Conservation (phyloP, 768 basidiomycete genomes). For the Nevesoporus exiguus region DNA sequence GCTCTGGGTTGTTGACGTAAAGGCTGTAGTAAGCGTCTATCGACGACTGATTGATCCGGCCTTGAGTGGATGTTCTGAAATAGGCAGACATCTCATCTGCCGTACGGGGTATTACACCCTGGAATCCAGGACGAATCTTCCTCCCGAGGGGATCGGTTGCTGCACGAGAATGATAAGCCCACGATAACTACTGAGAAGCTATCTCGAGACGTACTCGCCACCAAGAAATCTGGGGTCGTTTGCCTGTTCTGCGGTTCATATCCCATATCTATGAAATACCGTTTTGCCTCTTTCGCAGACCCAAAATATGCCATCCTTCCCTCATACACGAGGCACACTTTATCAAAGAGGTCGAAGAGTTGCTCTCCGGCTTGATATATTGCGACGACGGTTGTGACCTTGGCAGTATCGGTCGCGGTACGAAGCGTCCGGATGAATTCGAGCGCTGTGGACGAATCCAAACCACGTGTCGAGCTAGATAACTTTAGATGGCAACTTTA, state of each 20-base stretch:
- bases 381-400: conserved; percentile 66
- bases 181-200: background rate
- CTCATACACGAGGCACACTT: conserved; percentile 7
- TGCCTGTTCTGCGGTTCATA: conserved; percentile 54
- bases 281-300: conserved; percentile 34
- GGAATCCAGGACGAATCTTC: conserved; percentile 41
- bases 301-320: conserved; percentile 11
- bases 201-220: conserved; percentile 40
- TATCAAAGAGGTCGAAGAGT: conserved; percentile 63
- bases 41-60: conserved; percentile 42
- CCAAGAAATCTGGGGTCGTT: conserved; percentile 62
- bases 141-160: conserved; percentile 63
- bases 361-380: conserved; percentile 82
- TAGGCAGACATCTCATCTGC: conserved; percentile 55
- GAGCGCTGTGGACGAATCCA: conserved; percentile 67
- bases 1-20: conserved; percentile 44
- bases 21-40: conserved; percentile 43
- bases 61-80: conserved; percentile 41
- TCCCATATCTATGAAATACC: conserved; percentile 59
- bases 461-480: conserved; percentile 59
- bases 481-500: background rate
- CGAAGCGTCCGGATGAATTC: conserved; percentile 70
- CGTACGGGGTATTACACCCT: conserved; percentile 44
- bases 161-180: background rate
- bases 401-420: conserved; percentile 54